Evolutionary conservation across 2,329 filamentous ascomycete genomes (phyloP), one percentile per base, ranked within the genome.

Genomic region (Dactylellina cionopaga): DNA sequence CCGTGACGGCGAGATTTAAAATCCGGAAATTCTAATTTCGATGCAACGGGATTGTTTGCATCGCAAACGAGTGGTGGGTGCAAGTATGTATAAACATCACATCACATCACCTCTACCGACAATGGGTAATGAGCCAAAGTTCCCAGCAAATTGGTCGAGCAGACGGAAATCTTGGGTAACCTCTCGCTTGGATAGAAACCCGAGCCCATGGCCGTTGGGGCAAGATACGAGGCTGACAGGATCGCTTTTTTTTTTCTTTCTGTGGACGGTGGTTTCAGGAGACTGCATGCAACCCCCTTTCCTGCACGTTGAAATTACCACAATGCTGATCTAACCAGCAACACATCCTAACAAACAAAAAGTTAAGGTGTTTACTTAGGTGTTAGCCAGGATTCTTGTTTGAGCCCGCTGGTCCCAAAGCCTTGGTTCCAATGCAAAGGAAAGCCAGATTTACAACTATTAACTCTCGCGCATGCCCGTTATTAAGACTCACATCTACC

Each of bases 141-240:
- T 62, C 58, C 64, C 64, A 69, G 51, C 64, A 43, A 43, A 47
- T 43, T 59, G 64, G 64, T 69, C 55, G 29, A 49, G 64, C 24
- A 47, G 41, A 69, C 54, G 25, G 25, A 59, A n/a, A 43, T 62
- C 52, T 55, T 69, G 64, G 64, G 64, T 69, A 59, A 68, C 39
- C 39, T 43, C 47, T 69, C 64, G 64, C 64, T 69, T 69, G 64
- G 55, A 47, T 35, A 69, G 55, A 62, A 29, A 69, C 65, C 65
- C 65, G 56, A 70, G 47, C 65, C 39, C 55, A 62, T 39, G 64
- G 64, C 64, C 64, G 64, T 62, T 69, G 64, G 64, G 47, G 64
- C 64, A 39, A 52, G 24, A 69, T 69, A 69, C 65, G 65, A 70
- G 43, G 43, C 51, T 66, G 60, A 10, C 33, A 43, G 47, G 13